Evolutionary conservation across 1,284 basidiomycete genomes (phyloP), one percentile per base, ranked within the genome.

Genomic region (Calocybe gambosa): DNA sequence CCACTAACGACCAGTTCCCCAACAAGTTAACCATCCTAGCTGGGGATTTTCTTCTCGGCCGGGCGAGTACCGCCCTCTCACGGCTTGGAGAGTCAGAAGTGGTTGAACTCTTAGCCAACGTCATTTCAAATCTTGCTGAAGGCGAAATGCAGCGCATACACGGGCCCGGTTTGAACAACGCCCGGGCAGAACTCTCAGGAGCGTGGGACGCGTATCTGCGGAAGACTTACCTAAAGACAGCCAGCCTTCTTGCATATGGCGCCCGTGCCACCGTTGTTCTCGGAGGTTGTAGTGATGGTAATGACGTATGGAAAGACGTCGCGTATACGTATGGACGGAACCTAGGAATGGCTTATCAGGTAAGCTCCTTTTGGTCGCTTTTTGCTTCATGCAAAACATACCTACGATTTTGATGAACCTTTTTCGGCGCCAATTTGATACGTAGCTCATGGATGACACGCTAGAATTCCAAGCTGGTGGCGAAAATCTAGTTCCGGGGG

Each of bases 211-310:
- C 85, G 28, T 99, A 99, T 69, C 75, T 98, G 63, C 81, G 84
- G 59, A 97, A 95, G 70, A 91, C 90, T 33, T 99, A 98, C 64
- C 74, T 99, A 58, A 98, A 98, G 71, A 95, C 93, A 2, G 95
- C 94, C 15, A 92, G 89, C 62, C 69, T 99, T 51, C 92, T 99
- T 77, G 94, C 93, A 1, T 98, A 98, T 69, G 86, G 85, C 15
- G 85, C 89, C 2, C 78, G 95, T n/a, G 89, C 91, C 10, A 82
- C 92, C 0, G 90, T 93, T 9, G 82, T 96, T 19, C 74, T 99
- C 0, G 94, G 94, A 15, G 95, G 95, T 0, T 88, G 84, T 58
- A 73, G 69, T 39, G 80, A 36, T 19, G 38, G 85, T 60, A 78
- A 78, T 12, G 87, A 92, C 55, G 63, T 85, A 16, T 86, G 93